Conservation (phyloP, 2,329 filamentous ascomycete species). For the Berkeleyomyces rouxiae region DNA sequence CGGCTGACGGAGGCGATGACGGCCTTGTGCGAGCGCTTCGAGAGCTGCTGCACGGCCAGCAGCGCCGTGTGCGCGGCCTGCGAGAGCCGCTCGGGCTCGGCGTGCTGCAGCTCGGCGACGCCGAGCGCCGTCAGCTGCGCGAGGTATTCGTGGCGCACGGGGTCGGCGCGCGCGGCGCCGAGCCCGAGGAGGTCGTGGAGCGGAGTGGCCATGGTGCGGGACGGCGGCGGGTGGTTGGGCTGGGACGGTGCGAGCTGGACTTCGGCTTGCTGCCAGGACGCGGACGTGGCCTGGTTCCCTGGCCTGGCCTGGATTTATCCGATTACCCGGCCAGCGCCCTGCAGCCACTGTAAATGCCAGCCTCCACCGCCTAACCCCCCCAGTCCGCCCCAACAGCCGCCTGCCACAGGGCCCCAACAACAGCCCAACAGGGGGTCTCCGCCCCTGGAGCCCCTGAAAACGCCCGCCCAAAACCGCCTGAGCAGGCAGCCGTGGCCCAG, state of each 20-base stretch:
- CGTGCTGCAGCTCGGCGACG: constrained; percentile 52
- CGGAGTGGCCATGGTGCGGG: constrained; percentile 23
- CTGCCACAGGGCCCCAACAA: not conserved
- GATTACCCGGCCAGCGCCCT: not conserved
- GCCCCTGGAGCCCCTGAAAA: not conserved
- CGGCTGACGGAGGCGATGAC: constrained; percentile 68
- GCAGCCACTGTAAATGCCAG: not conserved
- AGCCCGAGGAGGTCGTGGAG: constrained; percentile 22
- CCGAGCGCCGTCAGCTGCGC: constrained; percentile 61
- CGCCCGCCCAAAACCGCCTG: not conserved
- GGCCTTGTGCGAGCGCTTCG: constrained; percentile 73
- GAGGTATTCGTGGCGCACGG: constrained; percentile 52
- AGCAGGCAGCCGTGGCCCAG: not conserved
- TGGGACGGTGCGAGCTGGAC: not conserved
- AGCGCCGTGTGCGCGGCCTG: constrained; percentile 67
- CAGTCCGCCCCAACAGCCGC: not conserved
- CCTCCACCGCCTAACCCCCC: too few species aligned
- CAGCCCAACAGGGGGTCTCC: not conserved
- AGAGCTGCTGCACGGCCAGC: constrained; percentile 70
- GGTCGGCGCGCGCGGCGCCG: constrained; percentile 25
- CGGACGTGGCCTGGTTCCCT: not conserved
- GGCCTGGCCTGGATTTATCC: not conserved
- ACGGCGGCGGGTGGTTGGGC: not conserved
- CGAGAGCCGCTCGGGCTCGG: constrained; percentile 63
- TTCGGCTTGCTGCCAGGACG: too few species aligned